Percentiles rank a stretch among this genome's conserved stretches.
phyloP scores from a whole-genome alignment of 345 rosid species.

The Salix exigua region DNA sequence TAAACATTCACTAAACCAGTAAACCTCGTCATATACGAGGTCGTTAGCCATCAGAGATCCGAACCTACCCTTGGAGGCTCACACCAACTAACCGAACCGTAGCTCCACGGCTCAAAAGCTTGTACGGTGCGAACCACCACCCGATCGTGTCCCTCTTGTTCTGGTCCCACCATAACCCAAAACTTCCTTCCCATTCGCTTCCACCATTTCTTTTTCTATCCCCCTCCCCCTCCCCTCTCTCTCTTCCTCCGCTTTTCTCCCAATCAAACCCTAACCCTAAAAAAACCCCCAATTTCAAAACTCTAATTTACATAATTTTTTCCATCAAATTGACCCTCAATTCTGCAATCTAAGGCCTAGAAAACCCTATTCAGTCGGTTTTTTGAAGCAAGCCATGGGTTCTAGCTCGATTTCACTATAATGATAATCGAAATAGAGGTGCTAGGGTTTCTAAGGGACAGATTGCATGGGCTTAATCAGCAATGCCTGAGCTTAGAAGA shows the following conservation, averaged over 20 bases:
- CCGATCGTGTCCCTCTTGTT: background rate
- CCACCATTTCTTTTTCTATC: background rate
- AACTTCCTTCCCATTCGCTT: background rate
- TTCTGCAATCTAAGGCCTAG: background rate
- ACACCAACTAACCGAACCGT: no score
- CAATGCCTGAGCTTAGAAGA: slow-evolving; percentile 34
- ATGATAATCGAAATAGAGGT: slow-evolving; percentile 7
- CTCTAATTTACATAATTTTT: background rate
- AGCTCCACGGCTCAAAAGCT: no score
- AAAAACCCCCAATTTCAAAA: background rate
- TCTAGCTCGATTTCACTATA: slow-evolving; percentile 9
- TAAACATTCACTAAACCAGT: no score
- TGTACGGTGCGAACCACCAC: background rate
- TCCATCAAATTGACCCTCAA: background rate
- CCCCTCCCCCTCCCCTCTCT: background rate
- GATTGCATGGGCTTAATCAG: slow-evolving; percentile 16
- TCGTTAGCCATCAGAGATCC: no score
- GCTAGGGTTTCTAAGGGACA: slow-evolving; percentile 5
- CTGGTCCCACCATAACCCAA: background rate
- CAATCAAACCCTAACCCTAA: slow-evolving; percentile 3
- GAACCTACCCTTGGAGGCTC: no score
- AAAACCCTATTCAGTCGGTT: background rate
- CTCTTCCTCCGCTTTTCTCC: background rate
- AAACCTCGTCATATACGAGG: no score
- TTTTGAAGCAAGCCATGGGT: background rate